These are phyloP conservation scores for Wickerhamomyces mucosus DNA, from an alignment of 805 yeast genomes.

Conservation along the genomic window DNA sequence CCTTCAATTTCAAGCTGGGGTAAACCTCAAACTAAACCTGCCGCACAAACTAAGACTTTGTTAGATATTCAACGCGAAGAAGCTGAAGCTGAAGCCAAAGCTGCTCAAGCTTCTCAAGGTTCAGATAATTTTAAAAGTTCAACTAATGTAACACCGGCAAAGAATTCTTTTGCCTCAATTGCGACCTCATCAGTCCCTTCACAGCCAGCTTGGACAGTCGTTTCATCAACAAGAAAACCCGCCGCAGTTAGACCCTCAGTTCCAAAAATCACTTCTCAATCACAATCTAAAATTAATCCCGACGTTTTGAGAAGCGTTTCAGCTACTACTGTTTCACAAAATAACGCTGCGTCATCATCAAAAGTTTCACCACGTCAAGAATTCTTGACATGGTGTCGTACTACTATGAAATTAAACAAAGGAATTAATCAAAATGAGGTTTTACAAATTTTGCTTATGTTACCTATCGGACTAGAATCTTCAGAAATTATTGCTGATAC, in stretches of 20 bases:
- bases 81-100: conserved; percentile 24
- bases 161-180: conserved; percentile 17
- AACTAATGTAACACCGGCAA: conserved; percentile 3
- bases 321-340: conserved; percentile 13
- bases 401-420: conserved; percentile 56
- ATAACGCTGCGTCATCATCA: conserved; percentile 3
- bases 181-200: conserved; percentile 11
- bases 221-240: conserved; percentile 15
- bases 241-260: conserved; percentile 3
- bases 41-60: conserved; percentile 37
- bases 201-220: conserved; percentile 30
- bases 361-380: conserved; percentile 42
- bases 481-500: conserved; percentile 87
- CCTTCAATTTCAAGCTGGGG: conserved; percentile 33
- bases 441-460: conserved; percentile 65
- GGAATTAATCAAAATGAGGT: conserved; percentile 75
- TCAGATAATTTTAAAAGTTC: conserved; percentile 6
- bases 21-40: conserved; percentile 9
- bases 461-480: conserved; percentile 71
- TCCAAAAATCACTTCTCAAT: conserved; percentile 7
- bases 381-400: conserved; percentile 64
- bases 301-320: conserved; percentile 30
- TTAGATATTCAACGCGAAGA: conserved; percentile 59
- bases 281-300: conserved; percentile 20
- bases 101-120: neutral